Conservation (phyloP, 2,329 filamentous ascomycete genomes). For the Aureobasidium sp. region DNA sequence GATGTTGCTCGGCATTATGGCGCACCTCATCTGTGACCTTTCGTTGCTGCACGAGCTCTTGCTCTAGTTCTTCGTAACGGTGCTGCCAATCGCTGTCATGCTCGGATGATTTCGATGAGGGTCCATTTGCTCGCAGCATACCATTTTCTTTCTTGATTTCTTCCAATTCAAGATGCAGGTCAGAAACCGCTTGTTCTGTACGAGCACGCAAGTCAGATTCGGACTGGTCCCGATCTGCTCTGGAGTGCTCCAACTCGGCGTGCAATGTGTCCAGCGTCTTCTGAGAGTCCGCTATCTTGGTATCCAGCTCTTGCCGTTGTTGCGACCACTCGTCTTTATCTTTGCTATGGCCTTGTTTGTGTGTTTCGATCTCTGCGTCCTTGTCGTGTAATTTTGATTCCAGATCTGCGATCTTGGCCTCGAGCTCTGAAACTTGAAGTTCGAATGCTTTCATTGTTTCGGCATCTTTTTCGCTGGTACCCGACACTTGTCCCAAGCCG, state of each 20-base stretch:
- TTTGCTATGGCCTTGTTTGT: constrained; percentile 35
- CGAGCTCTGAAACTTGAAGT: constrained; percentile 64
- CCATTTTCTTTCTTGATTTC: constrained; percentile 22
- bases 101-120: not conserved
- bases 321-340: constrained; percentile 24
- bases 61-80: constrained; percentile 33
- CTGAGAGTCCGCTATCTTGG: constrained; percentile 22
- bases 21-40: constrained; percentile 81
- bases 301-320: constrained; percentile 60
- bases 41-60: constrained; percentile 68
- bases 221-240: constrained; percentile 32
- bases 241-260: constrained; percentile 50
- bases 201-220: constrained; percentile 18
- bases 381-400: constrained; percentile 63
- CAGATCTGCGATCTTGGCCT: constrained; percentile 64
- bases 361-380: constrained; percentile 61
- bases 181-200: constrained; percentile 15
- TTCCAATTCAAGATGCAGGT: constrained; percentile 16
- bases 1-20: constrained; percentile 71
- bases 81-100: constrained; percentile 29
- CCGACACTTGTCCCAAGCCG: constrained; percentile 44
- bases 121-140: constrained; percentile 29
- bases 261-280: constrained; percentile 13
- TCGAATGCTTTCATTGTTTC: constrained; percentile 74
- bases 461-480: constrained; percentile 29